Conservation (phyloP, 2,329 filamentous ascomycete genomes). For the Fusarium xyrophilum region DNA sequence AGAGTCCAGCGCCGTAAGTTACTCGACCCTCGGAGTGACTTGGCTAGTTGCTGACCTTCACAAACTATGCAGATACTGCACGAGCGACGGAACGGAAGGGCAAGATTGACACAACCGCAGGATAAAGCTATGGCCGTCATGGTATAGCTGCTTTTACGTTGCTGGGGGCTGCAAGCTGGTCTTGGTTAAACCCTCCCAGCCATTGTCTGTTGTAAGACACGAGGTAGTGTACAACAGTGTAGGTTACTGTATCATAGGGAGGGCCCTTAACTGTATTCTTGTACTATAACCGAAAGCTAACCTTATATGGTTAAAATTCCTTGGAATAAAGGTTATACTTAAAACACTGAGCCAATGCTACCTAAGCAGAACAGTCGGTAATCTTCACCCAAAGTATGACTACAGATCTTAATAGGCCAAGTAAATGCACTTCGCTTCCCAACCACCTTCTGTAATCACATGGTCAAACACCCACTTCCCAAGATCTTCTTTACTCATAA, state of each 20-base stretch:
- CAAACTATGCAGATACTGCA: neutral
- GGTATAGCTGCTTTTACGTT: neutral
- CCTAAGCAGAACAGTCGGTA: neutral
- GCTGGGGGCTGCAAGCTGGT: neutral
- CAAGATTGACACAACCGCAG: neutral
- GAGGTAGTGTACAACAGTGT: neutral
- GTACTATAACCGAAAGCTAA: no score
- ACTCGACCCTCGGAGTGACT: neutral
- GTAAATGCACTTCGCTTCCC: neutral
- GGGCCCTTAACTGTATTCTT: no score
- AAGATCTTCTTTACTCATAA: neutral
- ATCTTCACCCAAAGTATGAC: neutral
- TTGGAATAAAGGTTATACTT: neutral
- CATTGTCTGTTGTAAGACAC: neutral
- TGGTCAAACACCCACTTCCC: neutral
- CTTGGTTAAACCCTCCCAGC: neutral
- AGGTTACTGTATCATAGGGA: neutral
- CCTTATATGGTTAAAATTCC: no score
- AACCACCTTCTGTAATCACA: neutral
- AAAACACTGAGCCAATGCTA: neutral
- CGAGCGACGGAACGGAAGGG: neutral
- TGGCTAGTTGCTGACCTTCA: neutral
- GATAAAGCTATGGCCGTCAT: neutral
- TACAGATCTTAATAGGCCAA: neutral
- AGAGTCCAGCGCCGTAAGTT: neutral